phyloP scores from a whole-genome alignment of 2,329 filamentous ascomycete species.

The Daldinia eschscholtzii region DNA sequence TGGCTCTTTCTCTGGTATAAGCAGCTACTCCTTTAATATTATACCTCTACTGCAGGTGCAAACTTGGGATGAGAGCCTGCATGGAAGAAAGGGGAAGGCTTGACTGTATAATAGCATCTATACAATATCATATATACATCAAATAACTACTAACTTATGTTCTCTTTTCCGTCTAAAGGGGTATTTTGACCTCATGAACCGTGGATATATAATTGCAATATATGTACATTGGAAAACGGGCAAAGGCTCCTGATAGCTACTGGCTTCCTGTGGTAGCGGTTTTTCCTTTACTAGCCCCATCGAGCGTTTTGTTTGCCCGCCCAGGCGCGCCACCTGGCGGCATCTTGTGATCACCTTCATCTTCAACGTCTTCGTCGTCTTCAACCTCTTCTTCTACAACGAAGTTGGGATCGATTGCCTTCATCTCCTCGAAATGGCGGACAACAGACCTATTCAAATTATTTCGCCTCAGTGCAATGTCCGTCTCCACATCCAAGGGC shows the following conservation, averaged over 20 bases:
- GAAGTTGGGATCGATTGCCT: conserved; percentile 35
- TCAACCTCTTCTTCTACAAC: conserved; percentile 24
- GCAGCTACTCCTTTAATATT: conserved; percentile 1
- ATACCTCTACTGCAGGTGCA: not conserved
- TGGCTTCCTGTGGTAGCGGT: not conserved
- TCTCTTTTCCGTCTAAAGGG: conserved; percentile 19
- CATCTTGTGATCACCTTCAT: not conserved
- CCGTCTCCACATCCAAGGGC: conserved; percentile 25
- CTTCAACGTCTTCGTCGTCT: conserved; percentile 20
- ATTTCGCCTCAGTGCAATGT: conserved; percentile 43
- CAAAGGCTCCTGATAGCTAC: not conserved
- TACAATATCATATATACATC: not conserved
- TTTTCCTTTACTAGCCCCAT: not conserved
- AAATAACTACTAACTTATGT: not conserved
- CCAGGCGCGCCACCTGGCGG: not conserved
- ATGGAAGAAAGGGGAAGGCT: not conserved
- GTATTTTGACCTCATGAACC: conserved; percentile 25
- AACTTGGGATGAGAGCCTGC: not conserved
- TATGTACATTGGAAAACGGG: not conserved
- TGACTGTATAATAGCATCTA: not conserved
- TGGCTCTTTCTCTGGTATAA: conserved; percentile 8
- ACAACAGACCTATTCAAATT: conserved; percentile 46
- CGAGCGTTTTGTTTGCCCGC: not conserved
- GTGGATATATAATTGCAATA: conserved; percentile 1
- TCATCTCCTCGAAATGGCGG: conserved; percentile 44